Evolutionary conservation across 768 basidiomycete genomes (phyloP).

Genomic region (Chalciporus chontae): DNA sequence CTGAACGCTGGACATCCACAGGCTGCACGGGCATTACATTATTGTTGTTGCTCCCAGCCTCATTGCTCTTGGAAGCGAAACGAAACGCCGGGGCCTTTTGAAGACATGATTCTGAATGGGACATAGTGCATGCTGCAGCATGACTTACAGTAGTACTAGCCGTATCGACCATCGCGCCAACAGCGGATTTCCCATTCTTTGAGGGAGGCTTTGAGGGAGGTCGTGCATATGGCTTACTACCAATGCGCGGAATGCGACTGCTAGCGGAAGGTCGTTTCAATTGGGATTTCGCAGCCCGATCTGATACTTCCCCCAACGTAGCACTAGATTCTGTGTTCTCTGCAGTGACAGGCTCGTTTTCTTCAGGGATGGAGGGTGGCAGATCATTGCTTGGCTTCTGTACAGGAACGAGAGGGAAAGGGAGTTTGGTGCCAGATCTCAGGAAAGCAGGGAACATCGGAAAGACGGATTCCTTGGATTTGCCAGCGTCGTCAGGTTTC

Average conservation of each 20-base stretch:
- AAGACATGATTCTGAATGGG: not conserved
- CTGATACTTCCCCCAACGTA: conserved; percentile 13
- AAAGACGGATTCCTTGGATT: conserved; percentile 20
- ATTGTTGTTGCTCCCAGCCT: conserved; percentile 4
- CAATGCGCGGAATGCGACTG: conserved; percentile 62
- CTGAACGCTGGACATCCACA: conserved; percentile 6
- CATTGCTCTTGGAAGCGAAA: conserved; percentile 8
- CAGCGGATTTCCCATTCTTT: conserved; percentile 3
- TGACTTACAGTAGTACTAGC: conserved; percentile 19
- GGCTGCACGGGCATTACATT: conserved; percentile 9
- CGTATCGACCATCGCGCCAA: conserved; percentile 1
- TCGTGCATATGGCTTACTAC: conserved; percentile 55
- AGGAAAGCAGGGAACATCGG: conserved; percentile 7
- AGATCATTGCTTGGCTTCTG: conserved; percentile 19
- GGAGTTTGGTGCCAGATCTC: conserved; percentile 17
- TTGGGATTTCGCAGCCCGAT: conserved; percentile 37
- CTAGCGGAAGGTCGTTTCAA: conserved; percentile 45
- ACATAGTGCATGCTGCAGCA: not conserved
- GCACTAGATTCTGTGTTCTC: conserved; percentile 10
- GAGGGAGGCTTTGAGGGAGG: conserved; percentile 26
- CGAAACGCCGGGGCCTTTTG: conserved; percentile 12
- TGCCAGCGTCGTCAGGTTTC: conserved; percentile 11
- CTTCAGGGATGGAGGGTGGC: conserved; percentile 34
- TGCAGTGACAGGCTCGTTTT: conserved; percentile 14
- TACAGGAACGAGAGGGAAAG: conserved; percentile 26